phyloP scores from a whole-genome alignment of 192 early-diverging fungal genomes.

The Podila epicladia region DNA sequence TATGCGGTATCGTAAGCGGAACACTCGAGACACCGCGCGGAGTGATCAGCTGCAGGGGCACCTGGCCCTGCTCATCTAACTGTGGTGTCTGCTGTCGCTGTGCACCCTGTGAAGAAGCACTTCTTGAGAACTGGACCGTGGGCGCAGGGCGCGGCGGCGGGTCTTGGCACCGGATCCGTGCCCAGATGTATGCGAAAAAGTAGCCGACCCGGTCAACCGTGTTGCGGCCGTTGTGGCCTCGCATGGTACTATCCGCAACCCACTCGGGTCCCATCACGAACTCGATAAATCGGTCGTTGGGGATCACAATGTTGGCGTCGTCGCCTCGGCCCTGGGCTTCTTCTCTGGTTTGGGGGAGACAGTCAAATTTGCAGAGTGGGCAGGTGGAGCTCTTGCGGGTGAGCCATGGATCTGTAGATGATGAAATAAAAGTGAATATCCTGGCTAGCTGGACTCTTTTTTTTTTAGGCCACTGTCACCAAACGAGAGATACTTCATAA shows the following conservation, averaged over 20 bases:
- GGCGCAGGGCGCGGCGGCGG: neutral
- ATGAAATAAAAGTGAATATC: too few species aligned
- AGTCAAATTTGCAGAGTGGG: conserved; percentile 55
- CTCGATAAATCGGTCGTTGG: conserved; percentile 39
- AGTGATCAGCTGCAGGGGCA: conserved; percentile 37
- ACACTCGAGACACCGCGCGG: conserved; percentile 18
- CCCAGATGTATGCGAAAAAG: conserved; percentile 5
- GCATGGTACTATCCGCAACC: conserved; percentile 26
- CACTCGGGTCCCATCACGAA: conserved; percentile 44
- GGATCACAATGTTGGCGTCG: neutral
- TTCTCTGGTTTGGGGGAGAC: conserved; percentile 1
- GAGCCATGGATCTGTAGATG: conserved; percentile 47
- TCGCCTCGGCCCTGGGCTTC: neutral
- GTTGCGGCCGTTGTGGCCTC: conserved; percentile 5
- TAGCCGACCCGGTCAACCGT: conserved; percentile 12
- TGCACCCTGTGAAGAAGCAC: neutral
- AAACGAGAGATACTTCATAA: neutral
- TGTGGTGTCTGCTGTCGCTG: neutral
- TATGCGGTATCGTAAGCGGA: neutral
- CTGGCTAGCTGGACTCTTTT: too few species aligned
- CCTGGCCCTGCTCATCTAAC: conserved; percentile 41
- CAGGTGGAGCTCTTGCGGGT: conserved; percentile 53
- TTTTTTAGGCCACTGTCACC: too few species aligned
- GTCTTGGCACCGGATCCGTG: neutral
- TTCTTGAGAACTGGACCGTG: neutral